Evolutionary conservation across 768 basidiomycete genomes (phyloP), one percentile per base, ranked within the genome.

Genomic region (Stropharia rugosoannulata): DNA sequence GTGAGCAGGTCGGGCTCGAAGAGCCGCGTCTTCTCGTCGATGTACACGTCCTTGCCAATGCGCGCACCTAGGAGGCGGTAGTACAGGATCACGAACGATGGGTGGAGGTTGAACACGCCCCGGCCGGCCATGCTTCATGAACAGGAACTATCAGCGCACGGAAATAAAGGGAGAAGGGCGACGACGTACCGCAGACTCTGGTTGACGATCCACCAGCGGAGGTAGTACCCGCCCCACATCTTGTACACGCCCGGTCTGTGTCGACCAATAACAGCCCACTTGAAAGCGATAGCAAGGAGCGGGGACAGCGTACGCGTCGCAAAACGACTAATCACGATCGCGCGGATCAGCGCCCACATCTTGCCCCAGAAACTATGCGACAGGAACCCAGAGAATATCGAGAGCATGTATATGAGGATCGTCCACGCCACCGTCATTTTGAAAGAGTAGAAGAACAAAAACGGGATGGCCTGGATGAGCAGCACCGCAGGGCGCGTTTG

Each of bases 141-240:
- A 19, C 11, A n/a, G n/a, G n/a, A n/a, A 43, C 27, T 4, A 1
- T 47, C n/a, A 45, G 39, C 8, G 41, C 5, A 22, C 5, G 11
- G 11, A n/a, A 40, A 41, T 10, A 3, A n/a, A 41, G n/a, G n/a
- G 22, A 55, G 19, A 12, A 41, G 54, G 7, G 13, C 13, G 35
- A 37, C 18, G 16, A 53, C 4, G 43, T 29, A 70, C 65, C 72
- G 66, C 10, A 78, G 53, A 32, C 63, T 63, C 57, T 74, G 72
- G 61, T 78, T 73, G 29, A 75, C 74, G 39, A 78, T 66, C 76
- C 76, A 78, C 72, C 75, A 78, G 0, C 76, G 73, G 10, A 78
- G 63, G 48, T 78, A 71, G 50, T 77, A 78, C 2, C 44, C 55
- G n/a, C 73, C 73, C 73, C 74, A 78, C 74, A 72, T 70, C 53